Percentiles rank a stretch among this genome's conserved stretches.
phyloP scores from a whole-genome alignment of 2,329 filamentous ascomycete species.

The Xylaria sp. region DNA sequence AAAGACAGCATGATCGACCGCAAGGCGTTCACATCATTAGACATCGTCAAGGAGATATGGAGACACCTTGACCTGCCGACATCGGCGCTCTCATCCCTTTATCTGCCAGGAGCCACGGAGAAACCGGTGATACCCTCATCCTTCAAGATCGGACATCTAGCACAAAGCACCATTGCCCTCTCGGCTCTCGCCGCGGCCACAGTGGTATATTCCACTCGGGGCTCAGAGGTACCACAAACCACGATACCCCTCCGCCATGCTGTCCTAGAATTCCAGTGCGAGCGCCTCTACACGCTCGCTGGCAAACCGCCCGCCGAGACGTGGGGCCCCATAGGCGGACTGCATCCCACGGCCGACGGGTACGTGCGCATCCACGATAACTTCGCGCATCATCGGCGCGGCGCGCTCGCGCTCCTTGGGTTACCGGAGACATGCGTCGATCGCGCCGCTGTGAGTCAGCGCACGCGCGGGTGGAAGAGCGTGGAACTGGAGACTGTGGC shows the following conservation, averaged over 20 bases:
- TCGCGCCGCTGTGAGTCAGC: conserved; percentile 53
- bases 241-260: conserved; percentile 60
- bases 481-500: conserved; percentile 61
- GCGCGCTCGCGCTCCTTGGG: conserved; percentile 57
- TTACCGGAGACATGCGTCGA: conserved; percentile 47
- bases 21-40: conserved; percentile 20
- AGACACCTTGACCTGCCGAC: conserved; percentile 34
- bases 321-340: conserved; percentile 60
- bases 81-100: conserved; percentile 33
- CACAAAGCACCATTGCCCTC: conserved; percentile 62
- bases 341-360: conserved; percentile 63
- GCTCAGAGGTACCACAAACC: conserved; percentile 51
- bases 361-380: conserved; percentile 66
- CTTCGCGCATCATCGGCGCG: conserved; percentile 62
- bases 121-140: conserved; percentile 57
- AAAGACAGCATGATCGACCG: conserved; percentile 24
- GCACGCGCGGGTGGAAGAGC: conserved; percentile 55
- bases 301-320: conserved; percentile 49
- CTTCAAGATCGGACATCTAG: conserved; percentile 64
- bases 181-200: conserved; percentile 61
- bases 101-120: conserved; percentile 26
- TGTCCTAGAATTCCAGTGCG: conserved; percentile 63
- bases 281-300: conserved; percentile 60
- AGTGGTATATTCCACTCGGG: conserved; percentile 54
- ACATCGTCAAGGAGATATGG: conserved; percentile 40